Evolutionary conservation across 345 rosid species (phyloP), one percentile per base, ranked within the genome.

Genomic region (Pugionium dolabratum): DNA sequence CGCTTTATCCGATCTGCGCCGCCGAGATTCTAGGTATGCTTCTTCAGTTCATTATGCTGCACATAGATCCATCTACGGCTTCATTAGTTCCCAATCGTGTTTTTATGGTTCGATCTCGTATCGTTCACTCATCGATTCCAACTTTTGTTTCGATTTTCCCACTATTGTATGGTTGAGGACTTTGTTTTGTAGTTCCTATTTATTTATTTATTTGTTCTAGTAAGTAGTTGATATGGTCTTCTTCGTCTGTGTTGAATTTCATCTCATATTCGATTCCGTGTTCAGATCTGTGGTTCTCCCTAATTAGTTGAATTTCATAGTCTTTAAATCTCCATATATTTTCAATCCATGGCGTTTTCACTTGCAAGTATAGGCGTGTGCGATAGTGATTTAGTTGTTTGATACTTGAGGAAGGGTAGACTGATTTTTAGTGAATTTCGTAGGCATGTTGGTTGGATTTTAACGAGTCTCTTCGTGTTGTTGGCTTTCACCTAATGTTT

Each of bases 1-100:
- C 67, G 69, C 77, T 64, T 52, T 43, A 11, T 40, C 46, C 56
- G 64, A 71, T 73, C 72, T 31, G 63, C 66, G 67, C 71, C 72
- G 65, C 52, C 64, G 54, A 60, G 8, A 3, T 67, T 67, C 53
- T 66, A 52, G 73, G 81, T 76, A 59, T 9, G 26, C 41, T 35
- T 69, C 42, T 56, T 75, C 29, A 18, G 50, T 52, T 70, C 64
- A 62, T 40, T 47, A 10, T 44, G 34, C 65, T 58, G 3, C 25
- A 49, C 27, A 29, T 71, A 51, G 64, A 52, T 34, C 60, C 47
- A 45, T 71, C 67, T 58, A 7, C 11, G 2, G 49, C 32, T 58
- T 54, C 31, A 9, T 55, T 11, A 46, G 37, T 57, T 67, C 50
- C 39, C 41, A 36, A 33, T 37, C 31, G n/a, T 36, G 35, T 57